Base-by-base conservation (phyloP, 169 alveolate genomes). In the Neospora caninum region DNA sequence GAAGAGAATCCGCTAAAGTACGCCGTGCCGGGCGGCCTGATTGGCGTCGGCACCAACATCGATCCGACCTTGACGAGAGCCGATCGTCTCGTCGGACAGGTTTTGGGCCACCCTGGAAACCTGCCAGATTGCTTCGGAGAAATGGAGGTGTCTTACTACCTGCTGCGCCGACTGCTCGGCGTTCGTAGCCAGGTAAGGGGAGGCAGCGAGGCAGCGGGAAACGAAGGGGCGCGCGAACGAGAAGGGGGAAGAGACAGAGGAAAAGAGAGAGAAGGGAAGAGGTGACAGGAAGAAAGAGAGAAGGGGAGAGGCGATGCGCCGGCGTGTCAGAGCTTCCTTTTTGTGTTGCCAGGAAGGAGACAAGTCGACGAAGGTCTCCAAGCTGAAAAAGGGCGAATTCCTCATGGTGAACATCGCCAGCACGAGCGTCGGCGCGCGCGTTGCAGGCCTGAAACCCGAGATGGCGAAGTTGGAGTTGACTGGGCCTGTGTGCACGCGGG, bases 61-160 rank as follows among this genome's bases (percentile, higher is more conserved):
- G 99, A 99, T 95, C 99, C 99, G 36, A 98, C 99, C 39, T 96
- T 99, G 88, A 99, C 99, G 22, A 97, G 99, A 95, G 99, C 99
- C 84, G 99, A 99, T 97, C 97, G 99, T 45, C 96, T 99, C 78
- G 99, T 99, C 67, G 99, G 99, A 38, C 99, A 99, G 95, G 99
- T 99, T 42, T 96, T 99, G 29, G 99, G 99, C 6, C 99, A 98
- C 88, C 99, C 99, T 39, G 99, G 99, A 73, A 95, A 97, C 88
- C 96, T 98, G 34, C 99, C 99, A 69, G 99, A 99, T 45, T 98
- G 99, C 73, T 98, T 97, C 95, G 97, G 96, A n/a, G 99, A 99
- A 95, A 96, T 99, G 80, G 99, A 98, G 88, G 97, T 96, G 41
- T 95, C 93, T 41, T 96, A 91, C 93, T 95, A 95, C 87, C 94